phyloP scores from a whole-genome alignment of 257 asterid genomes.

The Rehmannia glutinosa region DNA sequence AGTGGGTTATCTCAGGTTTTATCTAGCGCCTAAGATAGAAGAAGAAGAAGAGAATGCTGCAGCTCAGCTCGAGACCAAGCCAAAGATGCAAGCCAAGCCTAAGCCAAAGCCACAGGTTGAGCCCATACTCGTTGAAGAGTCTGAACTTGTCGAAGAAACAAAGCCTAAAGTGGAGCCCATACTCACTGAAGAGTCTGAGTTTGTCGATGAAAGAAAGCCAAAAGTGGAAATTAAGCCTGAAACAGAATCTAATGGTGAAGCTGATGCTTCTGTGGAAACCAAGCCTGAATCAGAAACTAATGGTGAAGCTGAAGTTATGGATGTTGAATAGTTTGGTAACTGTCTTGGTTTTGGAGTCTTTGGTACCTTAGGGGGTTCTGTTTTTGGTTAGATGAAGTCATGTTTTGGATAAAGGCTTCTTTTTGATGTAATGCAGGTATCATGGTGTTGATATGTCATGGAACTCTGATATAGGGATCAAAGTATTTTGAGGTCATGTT shows the following conservation, averaged over 20 bases:
- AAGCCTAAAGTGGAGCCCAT: not conserved
- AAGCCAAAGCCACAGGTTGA: not conserved
- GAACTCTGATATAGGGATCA: not conserved
- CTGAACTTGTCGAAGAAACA: not conserved
- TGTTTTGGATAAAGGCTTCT: too few relatives aligned
- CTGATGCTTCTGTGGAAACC: too few relatives aligned
- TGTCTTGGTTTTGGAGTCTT: not conserved
- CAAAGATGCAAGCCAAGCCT: not conserved
- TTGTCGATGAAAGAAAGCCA: not conserved
- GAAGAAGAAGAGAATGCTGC: not conserved
- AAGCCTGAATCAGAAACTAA: too few relatives aligned
- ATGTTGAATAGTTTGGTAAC: not conserved
- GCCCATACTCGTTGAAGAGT: not conserved
- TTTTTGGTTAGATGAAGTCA: not conserved
- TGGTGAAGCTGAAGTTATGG: not conserved
- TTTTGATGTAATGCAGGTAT: not conserved
- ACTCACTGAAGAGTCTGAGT: not conserved
- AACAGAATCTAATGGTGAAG: not conserved
- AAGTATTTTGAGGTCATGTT: not conserved
- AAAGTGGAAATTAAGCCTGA: not conserved
- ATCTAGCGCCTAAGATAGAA: conserved; percentile 58
- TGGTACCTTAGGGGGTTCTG: too few relatives aligned
- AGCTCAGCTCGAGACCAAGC: not conserved
- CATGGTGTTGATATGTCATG: not conserved
- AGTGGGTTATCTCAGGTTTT: conserved; percentile 61